A percentile compares a stretch with the other conserved stretches of the same genome.
Conservation (phyloP, 768 basidiomycete species). For the Tylopilus vinaceipallidus region DNA sequence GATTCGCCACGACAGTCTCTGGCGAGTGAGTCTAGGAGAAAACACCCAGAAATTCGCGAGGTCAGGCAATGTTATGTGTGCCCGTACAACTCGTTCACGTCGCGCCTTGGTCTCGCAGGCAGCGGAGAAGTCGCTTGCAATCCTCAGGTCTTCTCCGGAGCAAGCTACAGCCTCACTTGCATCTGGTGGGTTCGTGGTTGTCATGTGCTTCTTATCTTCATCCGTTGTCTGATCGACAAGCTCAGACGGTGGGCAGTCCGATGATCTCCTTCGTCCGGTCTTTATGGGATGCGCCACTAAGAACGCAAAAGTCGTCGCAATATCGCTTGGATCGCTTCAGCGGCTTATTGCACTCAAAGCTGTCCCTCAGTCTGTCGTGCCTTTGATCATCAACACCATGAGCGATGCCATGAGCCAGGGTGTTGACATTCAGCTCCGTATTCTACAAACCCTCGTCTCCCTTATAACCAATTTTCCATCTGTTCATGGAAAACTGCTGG, state of each 20-base stretch:
- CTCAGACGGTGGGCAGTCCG: constrained; percentile 81
- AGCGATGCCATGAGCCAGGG: constrained; percentile 87
- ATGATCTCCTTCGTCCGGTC: constrained; percentile 80
- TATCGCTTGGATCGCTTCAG: constrained; percentile 88
- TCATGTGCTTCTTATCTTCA: neutral
- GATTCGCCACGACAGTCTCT: constrained; percentile 54
- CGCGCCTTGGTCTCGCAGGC: constrained; percentile 43
- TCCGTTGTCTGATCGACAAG: constrained; percentile 12
- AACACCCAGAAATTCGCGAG: constrained; percentile 92
- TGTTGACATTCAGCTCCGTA: constrained; percentile 94
- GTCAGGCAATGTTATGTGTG: constrained; percentile 39
- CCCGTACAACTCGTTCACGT: constrained; percentile 7
- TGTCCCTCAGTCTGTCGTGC: constrained; percentile 76
- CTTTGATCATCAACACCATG: constrained; percentile 81
- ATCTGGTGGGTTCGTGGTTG: constrained; percentile 54
- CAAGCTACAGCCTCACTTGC: constrained; percentile 69
- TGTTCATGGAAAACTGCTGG: constrained; percentile 77
- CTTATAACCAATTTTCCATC: constrained; percentile 86
- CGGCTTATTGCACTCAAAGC: constrained; percentile 85
- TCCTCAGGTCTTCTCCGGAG: constrained; percentile 79
- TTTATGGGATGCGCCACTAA: constrained; percentile 94
- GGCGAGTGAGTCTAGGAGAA: constrained; percentile 83
- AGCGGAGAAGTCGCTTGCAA: constrained; percentile 82
- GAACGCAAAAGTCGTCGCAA: constrained; percentile 91
- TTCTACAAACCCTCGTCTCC: constrained; percentile 88